These are phyloP conservation scores for Aspergillus versicolor DNA, from an alignment of 2,329 filamentous ascomycete genomes.

Conservation along the genomic window DNA sequence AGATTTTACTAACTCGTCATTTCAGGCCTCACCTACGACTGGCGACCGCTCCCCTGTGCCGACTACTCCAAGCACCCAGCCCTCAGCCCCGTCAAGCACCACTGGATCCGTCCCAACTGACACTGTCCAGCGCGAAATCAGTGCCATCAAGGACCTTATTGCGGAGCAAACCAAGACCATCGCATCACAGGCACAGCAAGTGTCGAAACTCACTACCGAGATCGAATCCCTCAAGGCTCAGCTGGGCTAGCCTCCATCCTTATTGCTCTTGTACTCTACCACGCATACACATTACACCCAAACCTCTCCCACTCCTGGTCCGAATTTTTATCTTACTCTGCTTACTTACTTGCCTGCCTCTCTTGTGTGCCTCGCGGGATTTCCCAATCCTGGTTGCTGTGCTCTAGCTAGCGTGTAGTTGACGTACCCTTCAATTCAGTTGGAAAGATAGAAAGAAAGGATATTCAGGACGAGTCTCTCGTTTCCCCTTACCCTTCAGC, in stretches of 20 bases:
- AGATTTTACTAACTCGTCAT: constrained; percentile 2
- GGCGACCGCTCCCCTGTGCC: constrained; percentile 27
- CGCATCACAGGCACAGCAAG: constrained; percentile 72
- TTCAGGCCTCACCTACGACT: constrained; percentile 16
- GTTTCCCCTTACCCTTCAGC: constrained; percentile 2
- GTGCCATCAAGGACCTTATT: constrained; percentile 75
- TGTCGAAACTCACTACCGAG: constrained; percentile 67
- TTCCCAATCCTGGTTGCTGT: not conserved
- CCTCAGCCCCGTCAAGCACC: constrained; percentile 35
- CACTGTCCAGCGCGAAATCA: constrained; percentile 64
- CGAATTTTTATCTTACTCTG: not conserved
- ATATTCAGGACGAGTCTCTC: not conserved
- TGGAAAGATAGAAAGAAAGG: not conserved
- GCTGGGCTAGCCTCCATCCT: constrained; percentile 48
- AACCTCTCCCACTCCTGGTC: not conserved
- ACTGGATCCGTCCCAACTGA: constrained; percentile 42
- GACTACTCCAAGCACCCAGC: constrained; percentile 36
- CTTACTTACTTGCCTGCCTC: not conserved
- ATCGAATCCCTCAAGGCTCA: constrained; percentile 80
- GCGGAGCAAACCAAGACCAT: constrained; percentile 77
- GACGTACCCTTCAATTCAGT: constrained; percentile 7
- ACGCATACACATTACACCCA: not conserved
- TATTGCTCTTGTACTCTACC: constrained; percentile 1
- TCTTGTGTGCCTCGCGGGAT: too few relatives aligned
- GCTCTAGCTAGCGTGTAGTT: not conserved